These are phyloP conservation scores for Pythium sp. DNA, from an alignment of 352 stramenopile species.

Conservation along the genomic window DNA sequence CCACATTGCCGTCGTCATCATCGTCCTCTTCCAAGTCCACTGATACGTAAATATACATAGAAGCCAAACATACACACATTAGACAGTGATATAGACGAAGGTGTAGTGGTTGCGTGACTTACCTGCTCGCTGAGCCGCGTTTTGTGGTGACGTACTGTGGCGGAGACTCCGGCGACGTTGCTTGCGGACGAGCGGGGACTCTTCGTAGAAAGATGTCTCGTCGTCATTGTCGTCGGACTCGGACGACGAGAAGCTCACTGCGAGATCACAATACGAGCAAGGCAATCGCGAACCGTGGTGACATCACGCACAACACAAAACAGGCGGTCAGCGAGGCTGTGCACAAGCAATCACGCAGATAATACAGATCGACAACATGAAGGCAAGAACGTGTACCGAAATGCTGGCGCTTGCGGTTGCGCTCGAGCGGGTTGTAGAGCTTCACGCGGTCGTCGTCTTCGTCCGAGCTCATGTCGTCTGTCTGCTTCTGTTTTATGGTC, in stretches of 20 bases:
- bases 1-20: slow-evolving; percentile 29
- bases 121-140: slow-evolving; percentile 20
- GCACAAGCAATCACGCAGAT: background rate
- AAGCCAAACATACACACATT: background rate
- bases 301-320: background rate
- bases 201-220: slow-evolving; percentile 18
- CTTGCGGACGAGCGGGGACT: slow-evolving; percentile 19
- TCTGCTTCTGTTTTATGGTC: background rate
- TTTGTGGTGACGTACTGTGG: slow-evolving; percentile 17
- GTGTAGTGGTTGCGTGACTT: background rate
- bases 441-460: slow-evolving; percentile 55
- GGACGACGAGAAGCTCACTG: slow-evolving; percentile 39
- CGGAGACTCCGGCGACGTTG: slow-evolving; percentile 16
- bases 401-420: slow-evolving; percentile 58
- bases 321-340: background rate
- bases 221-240: slow-evolving; percentile 35
- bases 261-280: background rate
- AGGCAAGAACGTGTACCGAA: slow-evolving; percentile 37
- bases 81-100: background rate
- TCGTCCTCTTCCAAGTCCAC: slow-evolving; percentile 24
- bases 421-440: slow-evolving; percentile 72
- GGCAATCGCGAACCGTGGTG: background rate
- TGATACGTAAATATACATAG: background rate
- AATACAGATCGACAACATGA: background rate
- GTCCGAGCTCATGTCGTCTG: slow-evolving; percentile 40